phyloP scores from a whole-genome alignment of 169 alveolate genomes.

The Eimeria acervulina region DNA sequence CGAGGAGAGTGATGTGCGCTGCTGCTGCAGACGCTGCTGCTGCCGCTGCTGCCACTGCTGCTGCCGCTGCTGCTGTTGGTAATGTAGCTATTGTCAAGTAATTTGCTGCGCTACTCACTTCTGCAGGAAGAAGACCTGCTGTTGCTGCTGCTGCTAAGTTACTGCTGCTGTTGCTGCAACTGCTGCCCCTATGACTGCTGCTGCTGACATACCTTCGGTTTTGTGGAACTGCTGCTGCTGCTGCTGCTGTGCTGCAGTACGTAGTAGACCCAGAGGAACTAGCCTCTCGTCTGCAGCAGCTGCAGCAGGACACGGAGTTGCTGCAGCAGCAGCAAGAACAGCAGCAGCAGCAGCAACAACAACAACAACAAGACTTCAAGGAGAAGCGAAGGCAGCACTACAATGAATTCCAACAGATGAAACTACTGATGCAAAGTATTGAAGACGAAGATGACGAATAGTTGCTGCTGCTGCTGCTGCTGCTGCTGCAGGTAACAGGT shows the following conservation, averaged over 20 bases:
- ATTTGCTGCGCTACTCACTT: too few relatives aligned
- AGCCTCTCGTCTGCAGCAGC: slow-evolving; percentile 28
- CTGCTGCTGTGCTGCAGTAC: neutral
- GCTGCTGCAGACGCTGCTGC: neutral
- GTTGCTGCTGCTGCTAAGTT: neutral
- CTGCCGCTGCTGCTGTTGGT: neutral
- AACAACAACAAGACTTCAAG: neutral
- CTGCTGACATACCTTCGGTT: neutral
- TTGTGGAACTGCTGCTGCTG: neutral
- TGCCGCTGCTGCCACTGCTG: neutral
- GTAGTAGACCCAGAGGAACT: neutral
- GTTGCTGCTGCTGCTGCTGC: slow-evolving; percentile 5
- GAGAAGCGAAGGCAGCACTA: slow-evolving; percentile 61
- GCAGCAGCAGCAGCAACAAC: neutral
- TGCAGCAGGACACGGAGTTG: too few relatives aligned
- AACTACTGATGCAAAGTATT: neutral
- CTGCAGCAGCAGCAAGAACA: neutral
- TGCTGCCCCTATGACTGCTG: too few relatives aligned
- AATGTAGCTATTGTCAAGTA: neutral
- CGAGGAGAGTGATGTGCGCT: too few relatives aligned
- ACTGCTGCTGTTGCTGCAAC: too few relatives aligned
- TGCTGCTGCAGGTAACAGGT: neutral
- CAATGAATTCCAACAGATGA: neutral
- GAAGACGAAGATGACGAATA: neutral
- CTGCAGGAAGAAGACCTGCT: too few relatives aligned